phyloP scores from a whole-genome alignment of 2,329 filamentous ascomycete species.

The Clarireedia monteithiana region DNA sequence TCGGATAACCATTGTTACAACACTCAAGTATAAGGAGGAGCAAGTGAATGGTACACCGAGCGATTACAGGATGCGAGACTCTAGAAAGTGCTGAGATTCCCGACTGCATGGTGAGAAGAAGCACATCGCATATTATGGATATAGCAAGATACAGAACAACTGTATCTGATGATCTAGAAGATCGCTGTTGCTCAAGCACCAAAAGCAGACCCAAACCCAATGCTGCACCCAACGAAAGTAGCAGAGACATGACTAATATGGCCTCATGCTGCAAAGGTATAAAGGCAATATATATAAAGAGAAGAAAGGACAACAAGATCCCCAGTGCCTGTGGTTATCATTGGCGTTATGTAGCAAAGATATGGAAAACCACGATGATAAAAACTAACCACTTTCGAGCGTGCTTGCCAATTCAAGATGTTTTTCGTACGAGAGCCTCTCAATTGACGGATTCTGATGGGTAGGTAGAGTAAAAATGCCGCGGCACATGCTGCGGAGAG shows the following conservation, averaged over 20 bases:
- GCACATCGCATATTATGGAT: not conserved
- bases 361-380: not conserved
- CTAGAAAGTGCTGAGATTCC: not conserved
- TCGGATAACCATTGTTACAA: constrained; percentile 2
- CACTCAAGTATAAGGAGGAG: constrained; percentile 13
- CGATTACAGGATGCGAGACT: not conserved
- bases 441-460: not conserved
- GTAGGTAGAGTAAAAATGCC: not conserved
- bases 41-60: not conserved
- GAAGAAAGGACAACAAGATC: not conserved
- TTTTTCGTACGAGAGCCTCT: not conserved
- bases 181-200: not conserved
- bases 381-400: not conserved
- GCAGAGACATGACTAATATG: not conserved
- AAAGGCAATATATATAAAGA: not conserved
- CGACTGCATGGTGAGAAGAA: not conserved
- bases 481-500: not conserved
- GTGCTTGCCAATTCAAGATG: not conserved
- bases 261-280: not conserved
- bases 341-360: not conserved
- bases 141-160: not conserved
- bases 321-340: not conserved
- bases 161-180: not conserved
- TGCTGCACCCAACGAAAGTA: not conserved
- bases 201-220: not conserved